Percentiles rank a stretch among this genome's conserved stretches.
Evolutionary conservation across 768 basidiomycete species (phyloP).

Genomic region (Clavaria fumosa): DNA sequence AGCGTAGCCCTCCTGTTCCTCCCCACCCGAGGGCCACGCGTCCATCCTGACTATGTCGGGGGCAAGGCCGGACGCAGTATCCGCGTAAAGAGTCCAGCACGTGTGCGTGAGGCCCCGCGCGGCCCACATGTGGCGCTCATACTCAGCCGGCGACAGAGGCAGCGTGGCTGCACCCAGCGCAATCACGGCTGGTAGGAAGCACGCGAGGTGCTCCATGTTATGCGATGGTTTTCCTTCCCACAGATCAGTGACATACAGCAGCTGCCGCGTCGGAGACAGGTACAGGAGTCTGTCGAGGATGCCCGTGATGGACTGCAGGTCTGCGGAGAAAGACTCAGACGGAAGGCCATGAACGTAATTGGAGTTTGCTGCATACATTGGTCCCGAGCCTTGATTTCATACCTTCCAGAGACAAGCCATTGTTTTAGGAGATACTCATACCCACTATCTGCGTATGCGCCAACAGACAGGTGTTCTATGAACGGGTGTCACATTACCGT

Average conservation of each 20-base stretch:
- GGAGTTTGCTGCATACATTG: too few relatives aligned
- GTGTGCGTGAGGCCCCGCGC: constrained; percentile 47
- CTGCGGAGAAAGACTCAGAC: too few relatives aligned
- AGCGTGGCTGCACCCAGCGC: constrained; percentile 45
- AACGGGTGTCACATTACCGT: constrained; percentile 1
- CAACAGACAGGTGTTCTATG: constrained; percentile 32
- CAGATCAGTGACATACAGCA: constrained; percentile 51
- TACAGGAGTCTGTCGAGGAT: constrained; percentile 44
- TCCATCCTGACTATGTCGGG: constrained; percentile 39
- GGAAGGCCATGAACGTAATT: too few relatives aligned
- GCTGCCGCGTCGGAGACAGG: constrained; percentile 36
- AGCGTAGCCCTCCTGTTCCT: neutral
- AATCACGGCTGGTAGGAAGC: constrained; percentile 53
- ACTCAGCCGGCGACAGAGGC: constrained; percentile 21
- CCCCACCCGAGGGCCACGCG: constrained; percentile 20
- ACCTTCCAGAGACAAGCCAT: constrained; percentile 33
- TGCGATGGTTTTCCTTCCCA: constrained; percentile 21
- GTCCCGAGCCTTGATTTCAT: constrained; percentile 22
- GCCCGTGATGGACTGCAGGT: constrained; percentile 34
- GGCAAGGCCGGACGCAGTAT: constrained; percentile 46
- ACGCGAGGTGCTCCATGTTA: constrained; percentile 50
- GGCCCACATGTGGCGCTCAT: constrained; percentile 39
- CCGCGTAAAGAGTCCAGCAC: constrained; percentile 49
- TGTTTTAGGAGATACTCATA: constrained; percentile 59
- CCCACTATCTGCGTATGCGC: constrained; percentile 44